These are phyloP conservation scores for Apiotrichum brassicae DNA, from an alignment of 1,284 basidiomycete genomes.

Conservation along the genomic window DNA sequence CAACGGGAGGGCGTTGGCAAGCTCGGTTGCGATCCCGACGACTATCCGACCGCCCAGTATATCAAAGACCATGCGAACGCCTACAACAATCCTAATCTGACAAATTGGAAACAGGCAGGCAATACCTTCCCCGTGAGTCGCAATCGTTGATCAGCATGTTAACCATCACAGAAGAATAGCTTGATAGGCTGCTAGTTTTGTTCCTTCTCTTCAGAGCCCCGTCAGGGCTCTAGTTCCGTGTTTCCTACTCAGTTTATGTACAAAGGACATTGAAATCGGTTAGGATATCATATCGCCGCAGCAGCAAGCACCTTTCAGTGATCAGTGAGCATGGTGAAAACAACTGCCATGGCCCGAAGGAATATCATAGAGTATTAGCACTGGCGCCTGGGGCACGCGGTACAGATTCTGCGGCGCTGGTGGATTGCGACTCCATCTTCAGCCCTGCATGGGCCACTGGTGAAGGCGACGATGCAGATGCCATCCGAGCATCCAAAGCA, in stretches of 20 bases:
- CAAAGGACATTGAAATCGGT: slow-evolving; percentile 7
- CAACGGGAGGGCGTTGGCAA: slow-evolving; percentile 58
- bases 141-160: not conserved
- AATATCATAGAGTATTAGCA: no score
- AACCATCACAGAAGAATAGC: slow-evolving; percentile 15
- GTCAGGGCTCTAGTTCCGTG: no score
- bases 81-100: slow-evolving; percentile 39
- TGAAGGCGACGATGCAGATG: slow-evolving; percentile 52
- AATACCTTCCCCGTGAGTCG: slow-evolving; percentile 29
- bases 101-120: slow-evolving; percentile 32
- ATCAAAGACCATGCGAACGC: slow-evolving; percentile 34
- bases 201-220: no score
- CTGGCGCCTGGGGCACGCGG: no score
- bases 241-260: slow-evolving; percentile 4
- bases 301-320: no score
- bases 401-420: no score
- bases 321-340: no score
- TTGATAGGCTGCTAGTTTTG: slow-evolving; percentile 11
- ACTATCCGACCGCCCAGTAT: slow-evolving; percentile 62
- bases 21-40: slow-evolving; percentile 72
- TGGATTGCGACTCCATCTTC: no score
- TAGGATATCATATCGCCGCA: no score
- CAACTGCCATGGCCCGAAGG: no score
- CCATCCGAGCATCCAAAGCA: slow-evolving; percentile 86
- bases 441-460: no score